A percentile compares a stretch with the other conserved stretches of the same genome.
Conservation (phyloP, 2,329 filamentous ascomycete species). For the Phoma sp. region DNA sequence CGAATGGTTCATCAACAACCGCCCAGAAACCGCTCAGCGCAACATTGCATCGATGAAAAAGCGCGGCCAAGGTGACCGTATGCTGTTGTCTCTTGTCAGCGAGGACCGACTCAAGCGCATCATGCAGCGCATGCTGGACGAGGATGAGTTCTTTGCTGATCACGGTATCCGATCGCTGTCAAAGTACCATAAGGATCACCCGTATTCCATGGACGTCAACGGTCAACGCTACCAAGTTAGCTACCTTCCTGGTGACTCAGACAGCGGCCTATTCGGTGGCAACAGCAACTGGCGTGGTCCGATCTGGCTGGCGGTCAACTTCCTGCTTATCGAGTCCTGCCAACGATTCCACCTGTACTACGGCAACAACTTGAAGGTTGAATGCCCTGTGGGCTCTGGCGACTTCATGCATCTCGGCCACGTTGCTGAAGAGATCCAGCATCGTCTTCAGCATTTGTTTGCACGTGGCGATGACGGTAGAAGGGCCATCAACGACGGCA, state of each 20-base stretch:
- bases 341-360: constrained; percentile 97
- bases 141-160: constrained; percentile 89
- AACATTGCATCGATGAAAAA: constrained; percentile 94
- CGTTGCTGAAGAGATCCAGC: constrained; percentile 93
- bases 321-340: constrained; percentile 90
- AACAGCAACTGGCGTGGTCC: constrained; percentile 98
- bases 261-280: constrained; percentile 91
- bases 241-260: constrained; percentile 94
- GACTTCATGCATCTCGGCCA: constrained; percentile 96
- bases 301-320: constrained; percentile 96
- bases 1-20: constrained; percentile 92
- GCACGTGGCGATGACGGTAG: constrained; percentile 82
- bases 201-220: constrained; percentile 95
- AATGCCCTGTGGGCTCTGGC: constrained; percentile 91
- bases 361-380: constrained; percentile 83
- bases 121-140: constrained; percentile 88
- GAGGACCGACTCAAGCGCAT: constrained; percentile 92
- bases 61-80: constrained; percentile 86
- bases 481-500: constrained; percentile 85
- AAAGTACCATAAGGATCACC: constrained; percentile 87
- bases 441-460: constrained; percentile 91
- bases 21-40: constrained; percentile 83
- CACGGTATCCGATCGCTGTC: constrained; percentile 92
- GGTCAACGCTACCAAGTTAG: constrained; percentile 85
- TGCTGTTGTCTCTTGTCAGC: constrained; percentile 88